A percentile compares a stretch with the other conserved stretches of the same genome.
These are phyloP conservation scores for Populus nigra DNA, from an alignment of 345 rosid species.

Conservation along the genomic window DNA sequence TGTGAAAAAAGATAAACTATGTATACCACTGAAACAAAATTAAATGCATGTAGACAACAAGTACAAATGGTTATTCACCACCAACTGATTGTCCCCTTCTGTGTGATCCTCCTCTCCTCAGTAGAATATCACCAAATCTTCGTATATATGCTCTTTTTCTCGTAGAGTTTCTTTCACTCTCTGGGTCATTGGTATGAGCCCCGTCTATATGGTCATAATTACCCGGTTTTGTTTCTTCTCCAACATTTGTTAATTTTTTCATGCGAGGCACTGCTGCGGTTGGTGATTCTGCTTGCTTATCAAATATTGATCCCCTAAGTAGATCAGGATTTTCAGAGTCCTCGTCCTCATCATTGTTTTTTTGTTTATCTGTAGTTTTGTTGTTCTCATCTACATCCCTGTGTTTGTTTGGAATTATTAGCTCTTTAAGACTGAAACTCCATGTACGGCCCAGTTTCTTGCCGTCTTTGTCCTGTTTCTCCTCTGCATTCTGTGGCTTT, in stretches of 20 bases:
- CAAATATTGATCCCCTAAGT: slow-evolving; percentile 74
- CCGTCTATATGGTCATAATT: slow-evolving; percentile 49
- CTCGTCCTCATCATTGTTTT: slow-evolving; percentile 16
- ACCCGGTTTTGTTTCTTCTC: slow-evolving; percentile 38
- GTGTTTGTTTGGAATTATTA: slow-evolving; percentile 44
- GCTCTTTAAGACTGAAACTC: slow-evolving; percentile 48
- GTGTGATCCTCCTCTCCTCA: slow-evolving; percentile 42
- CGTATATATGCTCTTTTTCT: slow-evolving; percentile 71
- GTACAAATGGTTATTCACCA: background rate
- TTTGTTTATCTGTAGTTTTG: slow-evolving; percentile 17
- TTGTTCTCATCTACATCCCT: slow-evolving; percentile 34
- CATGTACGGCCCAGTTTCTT: slow-evolving; percentile 44
- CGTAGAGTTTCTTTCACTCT: slow-evolving; percentile 47
- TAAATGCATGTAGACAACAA: background rate
- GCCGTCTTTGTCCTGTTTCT: slow-evolving; percentile 26
- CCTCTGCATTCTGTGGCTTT: slow-evolving; percentile 28
- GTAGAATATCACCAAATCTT: slow-evolving; percentile 68
- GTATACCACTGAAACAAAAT: background rate
- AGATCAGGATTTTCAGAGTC: slow-evolving; percentile 37
- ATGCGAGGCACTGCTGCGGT: slow-evolving; percentile 28
- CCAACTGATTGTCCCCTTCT: slow-evolving; percentile 34
- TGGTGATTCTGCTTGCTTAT: slow-evolving; percentile 46
- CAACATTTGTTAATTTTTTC: slow-evolving; percentile 44
- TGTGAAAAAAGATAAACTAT: background rate
- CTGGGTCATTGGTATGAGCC: slow-evolving; percentile 46